Base-by-base conservation (phyloP, 768 basidiomycete genomes). In the Omphalotus guepiniiformis region DNA sequence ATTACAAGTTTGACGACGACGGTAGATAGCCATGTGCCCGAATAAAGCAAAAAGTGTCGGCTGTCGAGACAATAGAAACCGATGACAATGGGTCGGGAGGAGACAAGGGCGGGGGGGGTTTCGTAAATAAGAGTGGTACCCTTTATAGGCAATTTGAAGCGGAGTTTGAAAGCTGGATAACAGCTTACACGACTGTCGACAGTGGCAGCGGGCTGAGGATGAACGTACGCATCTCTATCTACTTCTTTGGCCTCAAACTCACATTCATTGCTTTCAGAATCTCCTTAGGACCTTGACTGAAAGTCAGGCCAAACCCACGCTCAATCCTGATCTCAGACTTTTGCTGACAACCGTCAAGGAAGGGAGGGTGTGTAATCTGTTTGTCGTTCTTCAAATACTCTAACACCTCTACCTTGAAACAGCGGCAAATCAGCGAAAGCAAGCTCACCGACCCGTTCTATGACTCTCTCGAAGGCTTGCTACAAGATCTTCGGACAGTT, bases 381-480 rank as follows among this genome's bases (percentile, higher is more conserved):
- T 42, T 60, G 48, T 51, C 40, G 40, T 53, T 45, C 52, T 51
- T 48, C 28, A 50, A 25, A 41, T 39, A 39, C 34, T 26, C 50
- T 55, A 46, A 60, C 44, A 27, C 11, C 37, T 47, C 45, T 27
- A 42, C 55, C 49, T 11, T 19, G 26, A 12, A 38, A n/a, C 30
- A n/a, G 30, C 12, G 50, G 47, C 40, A 34, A 42, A 62, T 64
- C 39, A 70, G 80, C 53, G 88, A 90, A 61, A 62, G 70, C 30
- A 90, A 91, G 63, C 74, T 84, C 16, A 76, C 84, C 13, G 93
- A 96, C 60, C 82, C 87, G 13, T 99, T 97, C 73, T 93, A 90
- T 56, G 95, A 97, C 53, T 89, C 90, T 0, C 75, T 98, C 42
- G 96, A 99, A 59, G 88, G 89, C 51, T 74, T 97, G 27, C 69